Evolutionary conservation across 306 rosid species (phyloP).

Genomic region (Prunus mongolica): DNA sequence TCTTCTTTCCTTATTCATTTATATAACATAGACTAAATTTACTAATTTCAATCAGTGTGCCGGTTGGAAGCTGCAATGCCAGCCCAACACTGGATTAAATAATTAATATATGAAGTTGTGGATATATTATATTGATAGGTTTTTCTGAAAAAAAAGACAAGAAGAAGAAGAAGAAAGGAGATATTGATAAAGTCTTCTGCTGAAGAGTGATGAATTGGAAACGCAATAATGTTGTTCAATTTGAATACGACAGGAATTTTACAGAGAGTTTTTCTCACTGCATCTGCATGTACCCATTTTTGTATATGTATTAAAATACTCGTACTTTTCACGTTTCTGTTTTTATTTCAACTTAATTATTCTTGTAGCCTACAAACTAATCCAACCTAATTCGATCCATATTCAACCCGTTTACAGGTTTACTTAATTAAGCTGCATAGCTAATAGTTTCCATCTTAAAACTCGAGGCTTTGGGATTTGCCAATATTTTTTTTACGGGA

Average conservation of each 20-base stretch:
- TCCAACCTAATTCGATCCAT: too few species aligned
- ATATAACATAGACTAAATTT: neutral
- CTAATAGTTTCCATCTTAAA: too few species aligned
- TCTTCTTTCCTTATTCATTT: constrained; percentile 16
- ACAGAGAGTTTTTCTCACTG: neutral
- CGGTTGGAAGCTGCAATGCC: constrained; percentile 25
- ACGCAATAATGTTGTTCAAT: neutral
- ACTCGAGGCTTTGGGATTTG: neutral
- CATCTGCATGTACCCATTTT: neutral
- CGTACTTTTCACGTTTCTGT: neutral
- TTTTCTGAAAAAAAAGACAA: neutral
- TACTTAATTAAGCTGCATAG: too few species aligned
- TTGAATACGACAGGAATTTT: neutral
- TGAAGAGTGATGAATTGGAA: neutral
- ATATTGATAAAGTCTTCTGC: too few species aligned
- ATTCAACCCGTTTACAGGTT: too few species aligned
- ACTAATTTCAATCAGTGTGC: constrained; percentile 8
- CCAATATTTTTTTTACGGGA: too few species aligned
- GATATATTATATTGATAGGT: neutral
- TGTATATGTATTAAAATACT: neutral
- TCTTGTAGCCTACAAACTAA: neutral
- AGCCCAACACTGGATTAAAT: constrained; percentile 12
- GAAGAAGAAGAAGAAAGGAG: neutral
- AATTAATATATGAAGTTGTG: neutral
- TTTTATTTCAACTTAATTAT: neutral